Base-by-base conservation (phyloP, 2,329 filamentous ascomycete species). In the Kalmusia sp. region DNA sequence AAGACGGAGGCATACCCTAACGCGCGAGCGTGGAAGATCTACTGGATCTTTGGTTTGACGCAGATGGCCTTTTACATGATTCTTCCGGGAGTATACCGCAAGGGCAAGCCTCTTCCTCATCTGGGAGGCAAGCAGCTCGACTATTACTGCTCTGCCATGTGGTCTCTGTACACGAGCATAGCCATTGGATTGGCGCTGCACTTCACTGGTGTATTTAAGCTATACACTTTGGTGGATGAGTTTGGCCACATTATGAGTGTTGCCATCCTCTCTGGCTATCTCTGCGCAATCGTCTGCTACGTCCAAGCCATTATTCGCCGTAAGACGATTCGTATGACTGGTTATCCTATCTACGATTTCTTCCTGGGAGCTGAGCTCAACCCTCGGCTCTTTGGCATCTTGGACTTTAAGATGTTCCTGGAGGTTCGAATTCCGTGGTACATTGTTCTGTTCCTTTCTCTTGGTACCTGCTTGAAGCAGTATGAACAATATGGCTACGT, bases 381-480 rank as follows among this genome's bases (percentile, higher is more conserved):
- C 78, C 91, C 91, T 4, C 84, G 91, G 62, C 85, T 97, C 81
- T 93, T 92, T 70, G 88, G 87, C 51, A 87, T 91, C 63, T 78
- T 96, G 45, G 91, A 96, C 76, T 91, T 95, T 79, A 96, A 96
- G 79, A 95, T 96, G 91, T 96, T 96, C 79, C 95, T 92, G 69
- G 92, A 96, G 74, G 92, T 96, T 56, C 89, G 92, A 63, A 84
- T 96, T 60, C 92, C 92, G 31, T 96, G 92, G 92, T 96, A 88
- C 77, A 93, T 96, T 62, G 83, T 96, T 38, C 88, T 96, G 68
- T 85, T 93, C 54, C 81, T 93, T 37, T 88, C 87, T 52, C 82
- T 89, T 54, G 91, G 88, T 34, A 85, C 91, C 9, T 91, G 91
- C 34, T 86, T 90, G 37, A 87, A 90, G 58, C 93, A 96, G 75